phyloP scores from a whole-genome alignment of 345 rosid species.

The Passiflora organensis region DNA sequence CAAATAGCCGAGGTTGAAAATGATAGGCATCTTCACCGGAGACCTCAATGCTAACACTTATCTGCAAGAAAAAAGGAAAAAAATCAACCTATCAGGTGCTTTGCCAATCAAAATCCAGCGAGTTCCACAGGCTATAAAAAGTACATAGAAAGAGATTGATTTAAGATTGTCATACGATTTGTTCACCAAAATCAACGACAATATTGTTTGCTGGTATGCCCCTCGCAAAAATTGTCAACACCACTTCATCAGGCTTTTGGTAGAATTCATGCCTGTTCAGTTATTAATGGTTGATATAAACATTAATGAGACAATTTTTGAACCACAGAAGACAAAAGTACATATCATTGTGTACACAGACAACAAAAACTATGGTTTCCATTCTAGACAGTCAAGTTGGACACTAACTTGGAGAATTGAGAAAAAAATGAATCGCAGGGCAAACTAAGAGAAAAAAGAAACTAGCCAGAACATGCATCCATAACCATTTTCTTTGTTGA shows the following conservation, averaged over 20 bases:
- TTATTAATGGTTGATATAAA: background rate
- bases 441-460: too few relatives aligned
- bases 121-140: too few relatives aligned
- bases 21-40: constrained; percentile 68
- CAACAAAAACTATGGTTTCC: too few relatives aligned
- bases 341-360: too few relatives aligned
- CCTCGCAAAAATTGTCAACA: constrained; percentile 79
- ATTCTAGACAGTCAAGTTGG: too few relatives aligned
- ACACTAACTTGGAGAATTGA: too few relatives aligned
- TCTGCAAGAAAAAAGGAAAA: constrained; percentile 32
- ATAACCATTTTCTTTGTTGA: too few relatives aligned
- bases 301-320: background rate
- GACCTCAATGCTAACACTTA: constrained; percentile 58
- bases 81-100: background rate
- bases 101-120: too few relatives aligned
- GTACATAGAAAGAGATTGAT: background rate
- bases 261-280: constrained; percentile 68
- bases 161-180: constrained; percentile 47
- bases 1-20: constrained; percentile 84
- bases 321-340: background rate
- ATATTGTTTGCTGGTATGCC: constrained; percentile 57
- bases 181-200: constrained; percentile 73
- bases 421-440: too few relatives aligned
- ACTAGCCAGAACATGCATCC: too few relatives aligned
- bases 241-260: constrained; percentile 89